Percentiles rank a stretch among this genome's conserved stretches.
Conservation (phyloP, 768 basidiomycete species). For the Boletus pseudo-olivaceus region DNA sequence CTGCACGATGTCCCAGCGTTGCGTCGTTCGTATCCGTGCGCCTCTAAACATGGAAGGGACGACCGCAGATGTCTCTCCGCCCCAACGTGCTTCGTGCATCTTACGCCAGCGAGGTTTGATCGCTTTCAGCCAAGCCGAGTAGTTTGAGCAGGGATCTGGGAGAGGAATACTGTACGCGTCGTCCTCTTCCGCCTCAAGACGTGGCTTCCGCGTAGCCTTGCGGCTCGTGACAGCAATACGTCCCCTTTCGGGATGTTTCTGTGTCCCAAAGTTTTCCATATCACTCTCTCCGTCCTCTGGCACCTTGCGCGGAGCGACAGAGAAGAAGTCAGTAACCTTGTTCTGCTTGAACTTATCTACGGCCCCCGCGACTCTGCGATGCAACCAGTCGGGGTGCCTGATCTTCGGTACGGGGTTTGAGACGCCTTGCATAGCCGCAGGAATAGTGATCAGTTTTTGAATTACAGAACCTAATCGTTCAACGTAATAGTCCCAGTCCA, state of each 20-base stretch:
- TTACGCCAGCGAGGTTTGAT: conserved; percentile 79
- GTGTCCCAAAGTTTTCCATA: conserved; percentile 57
- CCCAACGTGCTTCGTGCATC: conserved; percentile 46
- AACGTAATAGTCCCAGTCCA: conserved; percentile 99
- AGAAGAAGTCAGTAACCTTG: conserved; percentile 94
- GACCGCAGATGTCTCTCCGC: conserved; percentile 37
- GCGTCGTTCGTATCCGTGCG: conserved; percentile 52
- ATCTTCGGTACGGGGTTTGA: conserved; percentile 94
- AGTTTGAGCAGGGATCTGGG: conserved; percentile 65
- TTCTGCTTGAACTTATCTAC: conserved; percentile 99
- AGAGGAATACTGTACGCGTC: conserved; percentile 32
- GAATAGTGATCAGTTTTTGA: conserved; percentile 98
- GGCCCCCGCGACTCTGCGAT: conserved; percentile 81
- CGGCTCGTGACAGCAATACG: conserved; percentile 55
- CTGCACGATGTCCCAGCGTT: conserved; percentile 92
- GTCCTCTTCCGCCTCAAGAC: conserved; percentile 40
- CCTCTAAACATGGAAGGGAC: conserved; percentile 76
- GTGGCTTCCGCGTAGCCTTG: conserved; percentile 40
- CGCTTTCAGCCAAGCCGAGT: conserved; percentile 72
- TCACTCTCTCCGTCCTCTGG: conserved; percentile 33
- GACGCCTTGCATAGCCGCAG: conserved; percentile 97
- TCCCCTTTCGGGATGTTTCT: conserved; percentile 25
- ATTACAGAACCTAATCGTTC: conserved; percentile 97
- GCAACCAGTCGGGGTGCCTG: conserved; percentile 96
- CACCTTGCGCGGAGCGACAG: conserved; percentile 13